These are phyloP conservation scores for Bryoglossum gracile DNA, from an alignment of 495 filamentous ascomycete genomes.

Conservation along the genomic window DNA sequence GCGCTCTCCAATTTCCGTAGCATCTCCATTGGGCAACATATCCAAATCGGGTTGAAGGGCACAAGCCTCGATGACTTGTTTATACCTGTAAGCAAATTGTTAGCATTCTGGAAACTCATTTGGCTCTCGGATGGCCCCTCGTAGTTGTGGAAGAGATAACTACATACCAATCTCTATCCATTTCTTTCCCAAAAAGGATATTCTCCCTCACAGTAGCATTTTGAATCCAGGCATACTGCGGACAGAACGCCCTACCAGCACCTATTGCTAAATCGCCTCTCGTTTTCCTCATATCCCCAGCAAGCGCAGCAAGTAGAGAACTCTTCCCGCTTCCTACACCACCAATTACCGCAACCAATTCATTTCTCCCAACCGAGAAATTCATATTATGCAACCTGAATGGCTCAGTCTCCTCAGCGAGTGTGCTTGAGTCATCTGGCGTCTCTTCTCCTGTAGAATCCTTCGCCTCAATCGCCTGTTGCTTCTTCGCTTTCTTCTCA, in stretches of 20 bases:
- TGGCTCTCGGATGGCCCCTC: no score
- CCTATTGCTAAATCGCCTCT: constrained; percentile 65
- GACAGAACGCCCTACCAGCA: constrained; percentile 78
- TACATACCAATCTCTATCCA: constrained; percentile 52
- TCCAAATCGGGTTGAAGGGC: constrained; percentile 66
- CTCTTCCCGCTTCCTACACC: constrained; percentile 88
- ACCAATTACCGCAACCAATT: constrained; percentile 87
- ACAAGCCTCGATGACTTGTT: constrained; percentile 51
- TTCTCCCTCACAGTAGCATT: constrained; percentile 82
- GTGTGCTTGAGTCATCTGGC: constrained; percentile 44
- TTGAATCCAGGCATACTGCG: constrained; percentile 97
- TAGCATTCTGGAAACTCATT: no score
- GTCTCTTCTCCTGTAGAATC: constrained; percentile 8
- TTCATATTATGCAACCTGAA: constrained; percentile 75
- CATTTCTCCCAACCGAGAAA: constrained; percentile 68
- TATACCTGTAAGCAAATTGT: constrained; percentile 20
- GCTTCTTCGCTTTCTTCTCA: constrained; percentile 26
- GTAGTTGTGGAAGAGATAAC: not conserved
- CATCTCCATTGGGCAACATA: constrained; percentile 66
- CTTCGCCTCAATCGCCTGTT: constrained; percentile 29
- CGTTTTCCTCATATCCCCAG: constrained; percentile 88
- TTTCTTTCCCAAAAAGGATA: constrained; percentile 81
- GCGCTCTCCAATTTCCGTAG: constrained; percentile 70
- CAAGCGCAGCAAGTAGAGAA: constrained; percentile 81
- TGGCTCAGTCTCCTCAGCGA: constrained; percentile 55